Base-by-base conservation (phyloP, 1,284 basidiomycete genomes). In the Garcileccinum viscosum region DNA sequence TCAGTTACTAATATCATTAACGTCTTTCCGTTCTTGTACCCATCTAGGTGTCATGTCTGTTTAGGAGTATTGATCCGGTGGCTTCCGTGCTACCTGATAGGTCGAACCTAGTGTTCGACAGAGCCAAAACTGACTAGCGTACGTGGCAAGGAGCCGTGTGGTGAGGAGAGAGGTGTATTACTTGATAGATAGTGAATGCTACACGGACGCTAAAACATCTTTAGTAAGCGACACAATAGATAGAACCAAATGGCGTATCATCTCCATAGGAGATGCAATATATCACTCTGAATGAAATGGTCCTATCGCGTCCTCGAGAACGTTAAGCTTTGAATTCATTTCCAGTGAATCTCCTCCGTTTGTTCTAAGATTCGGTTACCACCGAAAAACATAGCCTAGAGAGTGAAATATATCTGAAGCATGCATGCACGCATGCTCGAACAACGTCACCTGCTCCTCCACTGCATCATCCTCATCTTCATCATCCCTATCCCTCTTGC, bases 21-120 rank as follows among this genome's bases (percentile, higher is more conserved):
- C n/a, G n/a, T n/a, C n/a, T n/a, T n/a, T 33, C 98, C 97, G 0
- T 99, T 99, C 89, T 84, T 99, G 64, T 99, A 99, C 81, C 95
- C 96, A 8, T 91, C 93, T 33, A 88, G 94, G 65, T 99, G 84
- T 93, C 95, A 0, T 98, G 95, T 90, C 98, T 99, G 80, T 99
- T 98, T 83, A 90, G 86, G 79, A 95, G 95, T 84, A 99, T 99
- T 69, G 97, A 99, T 76, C 90, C 91, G 68, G 84, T 95, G 5
- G 95, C 93, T 11, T 90, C 89, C 14, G 83, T 79, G 6, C 83
- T 95, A 40, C 94, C 93, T 1, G 93, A 96, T 76, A 87, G 89
- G 73, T 92, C 93, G 2, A 82, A 81, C 33, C 72, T 81, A 1
- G 74, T 72, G 44, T 63, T 65, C 32, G 76, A 79, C 59, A 81